Conservation (phyloP, 495 filamentous ascomycete genomes). For the Letharia columbiana region DNA sequence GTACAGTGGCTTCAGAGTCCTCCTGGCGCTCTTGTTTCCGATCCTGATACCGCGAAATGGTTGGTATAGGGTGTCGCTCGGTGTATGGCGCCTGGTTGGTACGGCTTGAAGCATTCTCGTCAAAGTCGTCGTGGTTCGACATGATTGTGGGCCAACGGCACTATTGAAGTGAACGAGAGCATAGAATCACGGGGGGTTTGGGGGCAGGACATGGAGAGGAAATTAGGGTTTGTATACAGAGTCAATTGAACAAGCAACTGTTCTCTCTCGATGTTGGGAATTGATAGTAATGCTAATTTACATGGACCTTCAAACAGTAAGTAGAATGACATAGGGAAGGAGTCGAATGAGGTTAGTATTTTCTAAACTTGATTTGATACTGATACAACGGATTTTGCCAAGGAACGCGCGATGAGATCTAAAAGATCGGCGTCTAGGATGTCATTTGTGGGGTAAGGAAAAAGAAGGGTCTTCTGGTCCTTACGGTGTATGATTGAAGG, state of each 20-base stretch:
- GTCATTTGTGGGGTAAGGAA: neutral
- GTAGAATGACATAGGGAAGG: neutral
- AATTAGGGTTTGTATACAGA: neutral
- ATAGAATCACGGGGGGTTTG: neutral
- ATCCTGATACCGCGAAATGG: slow-evolving; percentile 52
- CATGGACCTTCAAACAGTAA: neutral
- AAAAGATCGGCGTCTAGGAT: slow-evolving; percentile 1
- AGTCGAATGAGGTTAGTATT: neutral
- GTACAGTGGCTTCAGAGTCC: slow-evolving; percentile 22
- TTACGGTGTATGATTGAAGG: too few relatives aligned
- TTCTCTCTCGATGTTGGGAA: neutral
- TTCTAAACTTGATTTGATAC: slow-evolving; percentile 3
- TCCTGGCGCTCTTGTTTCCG: slow-evolving; percentile 42
- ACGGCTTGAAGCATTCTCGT: slow-evolving; percentile 37
- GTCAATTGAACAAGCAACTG: neutral
- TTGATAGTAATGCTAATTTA: neutral
- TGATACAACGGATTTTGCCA: neutral
- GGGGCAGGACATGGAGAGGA: neutral
- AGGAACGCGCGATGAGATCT: neutral
- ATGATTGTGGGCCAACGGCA: slow-evolving; percentile 21
- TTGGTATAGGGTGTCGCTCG: slow-evolving; percentile 51
- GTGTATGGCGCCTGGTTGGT: slow-evolving; percentile 46
- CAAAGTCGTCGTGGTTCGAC: slow-evolving; percentile 38
- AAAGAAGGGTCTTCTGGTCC: neutral
- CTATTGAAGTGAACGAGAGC: neutral